A percentile compares a stretch with the other conserved stretches of the same genome.
Evolutionary conservation across 78 protist species (phyloP).

Genomic region (Goniomonas avonlea): DNA sequence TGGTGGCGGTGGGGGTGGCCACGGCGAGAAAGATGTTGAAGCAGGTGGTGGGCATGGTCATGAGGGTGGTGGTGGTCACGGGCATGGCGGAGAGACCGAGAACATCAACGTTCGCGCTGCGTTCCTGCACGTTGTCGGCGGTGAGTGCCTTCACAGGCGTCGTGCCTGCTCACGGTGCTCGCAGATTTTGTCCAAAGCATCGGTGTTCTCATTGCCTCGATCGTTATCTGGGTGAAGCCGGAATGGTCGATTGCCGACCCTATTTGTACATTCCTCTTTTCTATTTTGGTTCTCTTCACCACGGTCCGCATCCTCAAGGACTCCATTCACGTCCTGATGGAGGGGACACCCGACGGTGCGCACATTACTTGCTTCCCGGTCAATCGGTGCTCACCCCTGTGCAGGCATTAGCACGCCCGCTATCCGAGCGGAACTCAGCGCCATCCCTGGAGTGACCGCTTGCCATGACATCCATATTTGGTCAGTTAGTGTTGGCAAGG

Average conservation of each 20-base stretch:
- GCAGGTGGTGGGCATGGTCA: no score
- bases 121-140: constrained; percentile 71
- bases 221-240: constrained; percentile 51
- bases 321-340: constrained; percentile 50
- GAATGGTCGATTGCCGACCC: constrained; percentile 68
- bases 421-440: constrained; percentile 25
- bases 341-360: constrained; percentile 25
- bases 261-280: constrained; percentile 56
- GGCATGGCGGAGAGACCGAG: no score
- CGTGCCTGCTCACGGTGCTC: background rate
- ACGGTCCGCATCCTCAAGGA: constrained; percentile 40
- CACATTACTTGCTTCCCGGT: background rate
- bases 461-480: constrained; percentile 73
- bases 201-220: constrained; percentile 68
- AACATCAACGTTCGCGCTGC: constrained; percentile 66
- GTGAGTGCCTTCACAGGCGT: no score
- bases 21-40: constrained; percentile 15
- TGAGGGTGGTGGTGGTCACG: background rate
- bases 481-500: constrained; percentile 52
- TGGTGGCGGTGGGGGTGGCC: constrained; percentile 30
- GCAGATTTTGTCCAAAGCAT: no score
- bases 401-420: constrained; percentile 1
- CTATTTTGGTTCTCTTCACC: constrained; percentile 51
- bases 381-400: constrained; percentile 41
- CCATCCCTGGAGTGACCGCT: constrained; percentile 36